These are phyloP conservation scores for Cardamine occulta DNA, from an alignment of 345 rosid genomes.

Conservation along the genomic window DNA sequence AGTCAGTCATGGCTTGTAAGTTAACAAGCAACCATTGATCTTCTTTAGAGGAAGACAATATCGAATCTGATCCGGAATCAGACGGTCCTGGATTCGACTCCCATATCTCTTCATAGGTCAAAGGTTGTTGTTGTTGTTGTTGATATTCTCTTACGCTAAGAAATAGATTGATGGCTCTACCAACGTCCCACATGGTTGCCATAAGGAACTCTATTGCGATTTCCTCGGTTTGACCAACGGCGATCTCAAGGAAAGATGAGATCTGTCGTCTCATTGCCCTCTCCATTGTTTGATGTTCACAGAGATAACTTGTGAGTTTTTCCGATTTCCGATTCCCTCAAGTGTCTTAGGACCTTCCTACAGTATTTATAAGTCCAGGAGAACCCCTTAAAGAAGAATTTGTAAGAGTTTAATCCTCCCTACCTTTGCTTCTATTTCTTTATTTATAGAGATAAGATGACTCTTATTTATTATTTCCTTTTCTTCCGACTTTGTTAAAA, in stretches of 20 bases:
- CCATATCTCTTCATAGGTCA: background rate
- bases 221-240: conserved; percentile 67
- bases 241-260: conserved; percentile 81
- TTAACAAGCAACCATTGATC: conserved; percentile 86
- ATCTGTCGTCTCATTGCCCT: conserved; percentile 38
- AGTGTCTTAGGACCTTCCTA: background rate
- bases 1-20: conserved; percentile 74
- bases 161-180: conserved; percentile 26
- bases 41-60: conserved; percentile 57
- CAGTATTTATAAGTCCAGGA: background rate
- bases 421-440: background rate
- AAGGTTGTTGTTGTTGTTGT: background rate
- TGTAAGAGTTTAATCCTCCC: background rate
- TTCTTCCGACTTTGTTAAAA: background rate
- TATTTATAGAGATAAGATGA: no score
- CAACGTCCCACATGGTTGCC: conserved; percentile 42
- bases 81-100: background rate
- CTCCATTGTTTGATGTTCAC: conserved; percentile 12
- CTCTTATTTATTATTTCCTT: background rate
- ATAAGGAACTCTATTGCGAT: conserved; percentile 68
- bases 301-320: background rate
- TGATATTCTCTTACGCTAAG: background rate
- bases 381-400: background rate
- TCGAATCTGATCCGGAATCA: background rate
- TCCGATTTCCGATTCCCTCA: no score